Base-by-base conservation (phyloP, 345 rosid genomes). In the Eucalyptus albens region DNA sequence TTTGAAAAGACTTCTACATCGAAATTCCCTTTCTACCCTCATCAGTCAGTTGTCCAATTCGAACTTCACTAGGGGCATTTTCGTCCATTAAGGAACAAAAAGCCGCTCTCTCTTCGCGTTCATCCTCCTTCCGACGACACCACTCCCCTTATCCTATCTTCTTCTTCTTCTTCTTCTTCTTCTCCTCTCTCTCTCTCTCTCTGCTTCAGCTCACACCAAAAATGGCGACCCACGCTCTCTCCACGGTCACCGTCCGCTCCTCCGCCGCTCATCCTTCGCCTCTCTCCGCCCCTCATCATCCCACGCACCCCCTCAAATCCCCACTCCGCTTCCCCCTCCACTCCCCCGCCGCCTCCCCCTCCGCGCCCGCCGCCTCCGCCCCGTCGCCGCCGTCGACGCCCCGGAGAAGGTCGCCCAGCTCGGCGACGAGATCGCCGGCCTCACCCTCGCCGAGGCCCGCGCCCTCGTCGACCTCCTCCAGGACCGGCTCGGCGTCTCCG, bases 401-500 rank as follows among this genome's bases (percentile, higher is more conserved):
- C 96, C 98, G 1, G 97, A 96, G 87, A 97, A 95, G 89, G 94
- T 96, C 92, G 93, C 94, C 90, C 92, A 95, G 6, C 94, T 97
- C 40, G 98, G 96, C 27, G 27, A 93, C 6, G 93, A 95, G 21
- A 95, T 96, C 90, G 93, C 99, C 10, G 89, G 92, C 37, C 92
- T 97, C 4, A 97, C 98, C 42, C 96, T 96, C 69, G 96, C 91
- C 86, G 98, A 97, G 92, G 99, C 98, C 19, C 95, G 97, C 24
- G 51, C 89, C 11, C 95, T 97, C 80, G 97, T 97, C 29, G 98
- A 96, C 89, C 94, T 94, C 88, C 99, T 97, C 60, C 96, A 97
- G 90, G 98, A 97, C 40, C 95, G 94, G 90, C 96, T 96, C 85
- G 97, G 98, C 3, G 97, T 97, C 44, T 96, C 98, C 8, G 97